These are phyloP conservation scores for Exophiala spinifera DNA, from an alignment of 2,329 filamentous ascomycete species.

Conservation along the genomic window DNA sequence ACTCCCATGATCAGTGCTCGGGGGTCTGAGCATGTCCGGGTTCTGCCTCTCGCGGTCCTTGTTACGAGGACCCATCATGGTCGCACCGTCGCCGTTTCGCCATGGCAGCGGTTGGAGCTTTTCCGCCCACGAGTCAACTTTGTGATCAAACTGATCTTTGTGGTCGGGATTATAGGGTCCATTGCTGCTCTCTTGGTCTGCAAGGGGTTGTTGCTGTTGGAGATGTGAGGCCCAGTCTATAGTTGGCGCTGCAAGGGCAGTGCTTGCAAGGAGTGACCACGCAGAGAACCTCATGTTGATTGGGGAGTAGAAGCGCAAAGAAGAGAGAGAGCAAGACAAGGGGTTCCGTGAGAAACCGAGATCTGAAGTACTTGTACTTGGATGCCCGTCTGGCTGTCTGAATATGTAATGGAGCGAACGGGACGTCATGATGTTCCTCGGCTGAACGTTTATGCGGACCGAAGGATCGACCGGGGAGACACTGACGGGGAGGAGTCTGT, in stretches of 20 bases:
- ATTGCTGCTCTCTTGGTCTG: conserved; percentile 5
- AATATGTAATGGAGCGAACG: not conserved
- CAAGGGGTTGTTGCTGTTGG: conserved; percentile 35
- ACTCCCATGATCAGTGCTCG: conserved; percentile 68
- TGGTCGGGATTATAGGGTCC: conserved; percentile 17
- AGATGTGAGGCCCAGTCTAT: conserved; percentile 31
- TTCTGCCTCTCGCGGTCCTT: conserved; percentile 64
- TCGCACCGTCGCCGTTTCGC: conserved; percentile 62
- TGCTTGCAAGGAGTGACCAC: conserved; percentile 18
- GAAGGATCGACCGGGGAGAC: not conserved
- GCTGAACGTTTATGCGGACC: conserved; percentile 14
- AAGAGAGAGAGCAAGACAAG: too few species aligned
- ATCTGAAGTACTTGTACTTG: not conserved
- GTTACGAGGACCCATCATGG: conserved; percentile 69
- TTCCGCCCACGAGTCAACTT: conserved; percentile 22
- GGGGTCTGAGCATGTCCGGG: conserved; percentile 68
- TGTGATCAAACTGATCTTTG: conserved; percentile 22
- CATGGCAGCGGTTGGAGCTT: conserved; percentile 54
- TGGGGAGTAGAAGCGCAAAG: too few species aligned
- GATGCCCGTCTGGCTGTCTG: too few species aligned
- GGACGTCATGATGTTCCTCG: conserved; percentile 2
- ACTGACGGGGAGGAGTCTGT: too few species aligned
- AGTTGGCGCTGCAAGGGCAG: conserved; percentile 19
- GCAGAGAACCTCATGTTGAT: conserved; percentile 16
- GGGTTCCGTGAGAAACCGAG: too few species aligned